Conservation (phyloP, 2,329 filamentous ascomycete genomes). For the Xylariaceae sp. region DNA sequence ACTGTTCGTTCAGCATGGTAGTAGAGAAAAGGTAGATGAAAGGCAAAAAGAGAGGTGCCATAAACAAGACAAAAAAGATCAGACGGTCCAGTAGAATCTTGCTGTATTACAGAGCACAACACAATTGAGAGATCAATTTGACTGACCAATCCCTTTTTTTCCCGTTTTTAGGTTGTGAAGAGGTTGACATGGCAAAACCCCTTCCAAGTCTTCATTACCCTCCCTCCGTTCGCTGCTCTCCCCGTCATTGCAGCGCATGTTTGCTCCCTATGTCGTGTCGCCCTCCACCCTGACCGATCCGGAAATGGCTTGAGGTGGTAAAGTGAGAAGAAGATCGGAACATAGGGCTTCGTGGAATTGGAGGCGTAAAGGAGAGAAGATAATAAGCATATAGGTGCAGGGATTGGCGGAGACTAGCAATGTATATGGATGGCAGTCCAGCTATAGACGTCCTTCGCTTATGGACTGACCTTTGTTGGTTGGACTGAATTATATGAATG, state of each 20-base stretch:
- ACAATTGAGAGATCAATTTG: conserved; percentile 19
- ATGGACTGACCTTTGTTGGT: too few relatives aligned
- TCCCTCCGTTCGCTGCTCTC: too few relatives aligned
- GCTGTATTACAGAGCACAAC: conserved; percentile 12
- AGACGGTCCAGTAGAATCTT: conserved; percentile 8
- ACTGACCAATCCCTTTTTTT: conserved; percentile 28
- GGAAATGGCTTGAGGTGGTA: too few relatives aligned
- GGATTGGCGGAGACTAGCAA: too few relatives aligned
- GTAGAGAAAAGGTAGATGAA: conserved; percentile 25
- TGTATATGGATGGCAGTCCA: too few relatives aligned
- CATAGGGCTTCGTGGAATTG: too few relatives aligned
- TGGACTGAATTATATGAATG: too few relatives aligned
- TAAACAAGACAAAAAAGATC: conserved; percentile 14
- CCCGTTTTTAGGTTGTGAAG: conserved; percentile 31
- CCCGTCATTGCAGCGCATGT: conserved; percentile 5
- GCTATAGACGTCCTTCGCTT: too few relatives aligned
- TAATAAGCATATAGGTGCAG: too few relatives aligned
- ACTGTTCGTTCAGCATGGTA: conserved; percentile 13
- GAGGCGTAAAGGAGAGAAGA: too few relatives aligned
- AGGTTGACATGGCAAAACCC: conserved; percentile 12
- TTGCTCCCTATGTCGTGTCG: conserved; percentile 2
- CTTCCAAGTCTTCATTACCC: conserved; percentile 1
- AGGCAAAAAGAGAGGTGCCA: conserved; percentile 14
- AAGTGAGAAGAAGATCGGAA: too few relatives aligned
- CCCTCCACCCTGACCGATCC: too few relatives aligned